phyloP scores from a whole-genome alignment of 148 eudicot genomes.

The Dysphania ambrosioides region DNA sequence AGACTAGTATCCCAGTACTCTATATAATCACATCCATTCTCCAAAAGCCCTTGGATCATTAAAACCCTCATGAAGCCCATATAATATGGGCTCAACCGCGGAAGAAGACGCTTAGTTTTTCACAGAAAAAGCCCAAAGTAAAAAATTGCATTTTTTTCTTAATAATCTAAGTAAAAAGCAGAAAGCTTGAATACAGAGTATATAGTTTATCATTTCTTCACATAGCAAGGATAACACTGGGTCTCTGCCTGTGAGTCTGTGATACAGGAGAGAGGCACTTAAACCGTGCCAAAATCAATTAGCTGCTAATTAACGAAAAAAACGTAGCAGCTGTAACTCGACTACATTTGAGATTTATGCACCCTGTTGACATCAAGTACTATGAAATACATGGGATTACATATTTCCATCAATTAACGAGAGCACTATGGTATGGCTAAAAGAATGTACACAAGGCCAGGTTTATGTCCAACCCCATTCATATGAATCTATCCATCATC shows the following conservation, averaged over 20 bases:
- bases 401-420: not conserved
- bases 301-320: conserved; percentile 8
- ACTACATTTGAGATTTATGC: not conserved
- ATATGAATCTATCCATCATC: not conserved
- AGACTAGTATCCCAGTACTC: no score
- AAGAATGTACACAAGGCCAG: conserved; percentile 1
- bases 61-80: not conserved
- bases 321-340: not conserved
- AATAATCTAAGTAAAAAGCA: no score
- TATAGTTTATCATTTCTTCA: not conserved
- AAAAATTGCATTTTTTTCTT: no score
- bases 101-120: not conserved
- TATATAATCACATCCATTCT: no score
- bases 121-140: not conserved
- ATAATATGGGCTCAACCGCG: not conserved
- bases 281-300: conserved; percentile 12
- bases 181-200: no score
- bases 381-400: not conserved
- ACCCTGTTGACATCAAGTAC: not conserved
- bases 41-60: not conserved
- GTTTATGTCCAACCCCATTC: not conserved
- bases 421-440: not conserved
- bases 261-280: not conserved
- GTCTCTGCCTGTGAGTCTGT: not conserved
- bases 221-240: not conserved